Evolutionary conservation across 2,329 filamentous ascomycete genomes (phyloP).

Genomic region (Waltergamsia citrina): DNA sequence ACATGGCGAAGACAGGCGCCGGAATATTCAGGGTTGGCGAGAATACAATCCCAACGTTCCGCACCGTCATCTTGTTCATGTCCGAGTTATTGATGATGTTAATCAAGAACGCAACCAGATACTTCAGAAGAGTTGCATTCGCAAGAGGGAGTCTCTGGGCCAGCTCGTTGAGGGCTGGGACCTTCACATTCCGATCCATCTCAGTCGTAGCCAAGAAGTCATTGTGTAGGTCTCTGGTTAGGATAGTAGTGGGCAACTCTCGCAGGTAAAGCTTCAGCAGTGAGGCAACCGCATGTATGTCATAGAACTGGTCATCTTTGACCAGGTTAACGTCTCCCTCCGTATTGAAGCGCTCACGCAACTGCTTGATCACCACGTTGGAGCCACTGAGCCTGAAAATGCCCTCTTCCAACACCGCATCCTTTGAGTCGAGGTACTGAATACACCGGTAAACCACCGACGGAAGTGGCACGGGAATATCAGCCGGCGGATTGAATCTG

Average conservation of each 20-base stretch:
- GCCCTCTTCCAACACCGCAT: conserved; percentile 78
- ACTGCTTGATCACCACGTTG: conserved; percentile 82
- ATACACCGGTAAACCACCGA: conserved; percentile 94
- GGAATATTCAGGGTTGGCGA: conserved; percentile 95
- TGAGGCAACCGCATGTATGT: conserved; percentile 92
- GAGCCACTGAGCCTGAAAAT: conserved; percentile 98
- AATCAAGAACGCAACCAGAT: conserved; percentile 81
- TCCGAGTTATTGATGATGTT: conserved; percentile 85
- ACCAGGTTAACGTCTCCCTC: conserved; percentile 88
- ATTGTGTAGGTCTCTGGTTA: conserved; percentile 82
- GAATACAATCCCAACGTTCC: conserved; percentile 97
- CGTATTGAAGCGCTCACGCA: conserved; percentile 86
- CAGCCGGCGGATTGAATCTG: conserved; percentile 63
- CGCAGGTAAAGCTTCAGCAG: conserved; percentile 89
- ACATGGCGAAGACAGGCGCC: conserved; percentile 85
- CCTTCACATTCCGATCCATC: conserved; percentile 68
- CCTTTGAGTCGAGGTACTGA: conserved; percentile 79
- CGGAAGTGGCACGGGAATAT: conserved; percentile 68
- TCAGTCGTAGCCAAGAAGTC: conserved; percentile 83
- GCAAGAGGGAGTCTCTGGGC: conserved; percentile 71
- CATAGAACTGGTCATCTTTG: conserved; percentile 75
- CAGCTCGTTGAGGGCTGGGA: conserved; percentile 65
- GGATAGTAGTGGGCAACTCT: conserved; percentile 81
- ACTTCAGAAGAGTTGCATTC: conserved; percentile 74
- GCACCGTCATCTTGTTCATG: conserved; percentile 95